A percentile compares a stretch with the other conserved stretches of the same genome.
These are phyloP conservation scores for Neltuma alba DNA, from an alignment of 306 rosid genomes.

Conservation along the genomic window DNA sequence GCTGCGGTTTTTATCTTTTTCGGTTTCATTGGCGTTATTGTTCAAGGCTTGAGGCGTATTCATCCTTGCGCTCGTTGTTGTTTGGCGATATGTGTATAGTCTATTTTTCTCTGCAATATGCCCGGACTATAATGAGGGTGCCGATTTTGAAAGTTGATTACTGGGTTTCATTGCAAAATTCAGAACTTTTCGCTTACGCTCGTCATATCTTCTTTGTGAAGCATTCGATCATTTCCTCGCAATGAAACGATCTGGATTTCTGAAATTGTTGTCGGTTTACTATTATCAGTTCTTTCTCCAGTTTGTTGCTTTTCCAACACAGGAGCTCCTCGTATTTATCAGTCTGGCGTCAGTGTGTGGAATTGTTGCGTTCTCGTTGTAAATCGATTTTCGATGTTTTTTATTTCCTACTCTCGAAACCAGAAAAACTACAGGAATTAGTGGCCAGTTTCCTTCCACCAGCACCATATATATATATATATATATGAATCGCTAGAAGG, in stretches of 20 bases:
- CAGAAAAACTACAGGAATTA: neutral
- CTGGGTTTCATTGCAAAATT: slow-evolving; percentile 27
- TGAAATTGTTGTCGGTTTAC: neutral
- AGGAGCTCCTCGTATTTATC: neutral
- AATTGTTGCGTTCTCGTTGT: slow-evolving; percentile 13
- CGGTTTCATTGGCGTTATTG: slow-evolving; percentile 12
- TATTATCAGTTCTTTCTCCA: neutral
- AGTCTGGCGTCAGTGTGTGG: neutral
- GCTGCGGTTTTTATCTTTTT: neutral
- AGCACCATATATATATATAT: neutral
- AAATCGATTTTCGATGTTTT: neutral
- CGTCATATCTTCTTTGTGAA: slow-evolving; percentile 5
- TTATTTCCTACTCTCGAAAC: neutral
- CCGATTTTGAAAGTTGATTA: slow-evolving; percentile 23
- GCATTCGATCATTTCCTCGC: slow-evolving; percentile 10
- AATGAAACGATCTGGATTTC: slow-evolving; percentile 18
- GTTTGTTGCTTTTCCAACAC: neutral
- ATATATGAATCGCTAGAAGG: neutral
- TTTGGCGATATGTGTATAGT: slow-evolving; percentile 6
- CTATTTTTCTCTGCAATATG: slow-evolving; percentile 21
- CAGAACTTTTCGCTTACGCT: neutral
- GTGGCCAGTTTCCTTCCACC: slow-evolving; percentile 15
- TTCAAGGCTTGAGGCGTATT: neutral
- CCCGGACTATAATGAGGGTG: slow-evolving; percentile 21
- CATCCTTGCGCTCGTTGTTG: slow-evolving; percentile 5